Evolutionary conservation across 257 asterid genomes (phyloP), one percentile per base, ranked within the genome.

Genomic region (Nicotiana knightiana): DNA sequence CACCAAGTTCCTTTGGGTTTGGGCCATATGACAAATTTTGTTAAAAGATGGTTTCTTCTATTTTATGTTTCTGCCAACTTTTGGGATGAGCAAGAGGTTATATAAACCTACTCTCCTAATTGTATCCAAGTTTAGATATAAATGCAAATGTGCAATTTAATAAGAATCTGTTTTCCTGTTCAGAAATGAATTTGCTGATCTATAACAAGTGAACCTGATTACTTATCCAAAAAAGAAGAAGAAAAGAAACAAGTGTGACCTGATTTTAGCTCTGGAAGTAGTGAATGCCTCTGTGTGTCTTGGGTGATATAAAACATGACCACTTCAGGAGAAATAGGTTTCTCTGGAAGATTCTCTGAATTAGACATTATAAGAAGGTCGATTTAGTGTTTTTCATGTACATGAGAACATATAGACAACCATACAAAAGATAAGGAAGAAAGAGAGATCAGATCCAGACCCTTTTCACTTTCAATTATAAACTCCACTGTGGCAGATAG

Each of bases 281-380:
- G 88, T 51, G 84, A 30, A 86, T 94, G 98, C 82, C 93, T 89
- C 83, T 94, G 98, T 32, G 98, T 94, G 86, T 94, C 97, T 88
- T 94, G 98, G 2, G 97, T 94, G 28, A 93, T 90, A 82, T 92
- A 94, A 84, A 93, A 91, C 82, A 93, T 81, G 83, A 91, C 86
- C 89, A 64, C 89, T 87, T 94, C 98, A 80, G 97, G 91, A 80
- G 97, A 87, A 86, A 94, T 65, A 10, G 93, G 97, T 82, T 87
- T 88, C 89, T 85, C 90, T 5, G 85, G 91, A 81, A 89, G 94
- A 88, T 86, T 85, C 46, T 90, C 98, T 93, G 92, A 66, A 82
- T 77, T 51, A 78, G 79, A 75, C 17, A 85, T 82, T 46, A 85
- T 5, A 64, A 57, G 55, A 82, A 51, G 75, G 67, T 35, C 55